These are phyloP conservation scores for Brettanomyces bruxellensis DNA, from an alignment of 805 yeast species.

Conservation along the genomic window DNA sequence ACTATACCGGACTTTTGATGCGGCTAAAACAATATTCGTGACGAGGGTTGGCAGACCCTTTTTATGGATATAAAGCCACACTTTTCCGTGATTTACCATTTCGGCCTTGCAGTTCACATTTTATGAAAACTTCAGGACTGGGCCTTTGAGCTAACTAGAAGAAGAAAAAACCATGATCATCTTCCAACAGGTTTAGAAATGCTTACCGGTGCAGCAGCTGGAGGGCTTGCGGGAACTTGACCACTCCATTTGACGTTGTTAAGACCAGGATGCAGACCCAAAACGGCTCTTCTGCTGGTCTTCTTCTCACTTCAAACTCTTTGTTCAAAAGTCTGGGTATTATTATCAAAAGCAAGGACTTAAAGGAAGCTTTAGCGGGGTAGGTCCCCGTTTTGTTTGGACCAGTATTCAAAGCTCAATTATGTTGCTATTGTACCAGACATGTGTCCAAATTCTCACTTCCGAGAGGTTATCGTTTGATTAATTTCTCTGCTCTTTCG, in stretches of 20 bases:
- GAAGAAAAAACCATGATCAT: constrained; percentile 22
- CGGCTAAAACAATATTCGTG: constrained; percentile 51
- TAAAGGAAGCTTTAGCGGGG: constrained; percentile 80
- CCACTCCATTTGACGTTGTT: constrained; percentile 88
- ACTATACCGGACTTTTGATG: constrained; percentile 72
- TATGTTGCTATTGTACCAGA: constrained; percentile 84
- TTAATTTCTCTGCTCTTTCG: neutral
- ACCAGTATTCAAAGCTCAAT: constrained; percentile 91
- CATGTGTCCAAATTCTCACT: constrained; percentile 47
- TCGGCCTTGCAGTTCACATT: constrained; percentile 94
- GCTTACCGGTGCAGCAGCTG: constrained; percentile 89
- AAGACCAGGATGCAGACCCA: constrained; percentile 93
- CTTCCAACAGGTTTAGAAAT: constrained; percentile 57
- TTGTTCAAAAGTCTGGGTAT: constrained; percentile 41
- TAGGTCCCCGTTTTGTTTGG: constrained; percentile 96
- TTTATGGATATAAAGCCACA: constrained; percentile 92
- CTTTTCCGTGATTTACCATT: constrained; percentile 88
- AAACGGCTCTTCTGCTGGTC: constrained; percentile 21
- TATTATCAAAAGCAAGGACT: constrained; percentile 71
- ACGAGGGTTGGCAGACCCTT: constrained; percentile 70
- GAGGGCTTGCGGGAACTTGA: constrained; percentile 85
- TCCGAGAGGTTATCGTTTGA: constrained; percentile 14
- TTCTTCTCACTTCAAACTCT: constrained; percentile 29
- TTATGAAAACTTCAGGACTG: constrained; percentile 72
- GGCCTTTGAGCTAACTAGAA: constrained; percentile 34